Evolutionary conservation across 495 filamentous ascomycete species (phyloP), one percentile per base, ranked within the genome.

Genomic region (Penicillium egyptiacum): DNA sequence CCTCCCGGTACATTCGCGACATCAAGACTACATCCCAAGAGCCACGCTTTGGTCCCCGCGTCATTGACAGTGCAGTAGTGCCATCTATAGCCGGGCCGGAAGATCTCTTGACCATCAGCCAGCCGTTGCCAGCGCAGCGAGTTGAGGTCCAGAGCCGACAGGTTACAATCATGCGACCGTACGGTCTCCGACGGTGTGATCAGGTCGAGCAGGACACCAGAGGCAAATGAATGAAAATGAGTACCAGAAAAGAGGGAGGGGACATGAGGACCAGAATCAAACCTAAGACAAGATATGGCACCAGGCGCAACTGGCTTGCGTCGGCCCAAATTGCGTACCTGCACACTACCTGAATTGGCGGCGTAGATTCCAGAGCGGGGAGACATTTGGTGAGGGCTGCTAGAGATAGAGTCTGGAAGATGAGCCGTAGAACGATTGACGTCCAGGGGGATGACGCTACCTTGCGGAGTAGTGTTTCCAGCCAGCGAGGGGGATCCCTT

Each of bases 41-140:
- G 76, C 91, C 96, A 98, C 10, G 91, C 93, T 62, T 95, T 96
- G 3, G 94, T 97, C 1, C 91, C 92, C 53, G 92, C 87, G 59
- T 94, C 85, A 67, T 96, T 91, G 70, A 96, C 86, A 0, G 90
- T 92, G 68, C 94, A 97, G 68, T 98, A 98, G 70, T 97, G 93
- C 95, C 95, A 98, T 48, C 91, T 85, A 69, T 92, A 98, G 10
- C 87, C 87, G 1, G 84, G 79, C 51, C 88, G 80, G 73, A 97
- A 97, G 23, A 98, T 88, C 66, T 98, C 95, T 26, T 87, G 87
- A 9, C 94, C 95, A 59, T 96, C 92, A 10, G 91, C 92, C 7
- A 98, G 74, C 65, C 90, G 92, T 68, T 94, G 91, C 94, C 94
- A 98, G 37, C 91, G 86, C 48, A 97, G 73, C 14, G 89, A 85